A percentile compares a stretch with the other conserved stretches of the same genome.
phyloP scores from a whole-genome alignment of 2,329 filamentous ascomycete genomes.

The Plenodomus tracheiphilus region DNA sequence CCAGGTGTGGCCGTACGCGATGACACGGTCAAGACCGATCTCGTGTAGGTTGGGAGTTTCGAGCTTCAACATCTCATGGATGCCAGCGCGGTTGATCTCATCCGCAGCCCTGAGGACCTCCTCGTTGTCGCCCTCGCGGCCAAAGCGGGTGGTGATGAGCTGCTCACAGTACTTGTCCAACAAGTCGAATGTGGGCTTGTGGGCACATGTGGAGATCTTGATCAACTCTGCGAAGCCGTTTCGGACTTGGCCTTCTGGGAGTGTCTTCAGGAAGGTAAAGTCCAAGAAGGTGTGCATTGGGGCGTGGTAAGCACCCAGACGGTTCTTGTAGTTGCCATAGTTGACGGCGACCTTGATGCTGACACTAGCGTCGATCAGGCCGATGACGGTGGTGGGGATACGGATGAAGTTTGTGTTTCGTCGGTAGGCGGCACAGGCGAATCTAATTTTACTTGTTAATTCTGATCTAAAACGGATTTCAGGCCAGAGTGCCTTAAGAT shows the following conservation, averaged over 20 bases:
- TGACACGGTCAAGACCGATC: constrained; percentile 71
- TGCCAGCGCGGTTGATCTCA: constrained; percentile 69
- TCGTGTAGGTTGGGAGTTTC: constrained; percentile 75
- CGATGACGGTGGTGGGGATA: constrained; percentile 74
- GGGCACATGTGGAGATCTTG: constrained; percentile 74
- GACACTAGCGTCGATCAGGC: constrained; percentile 74
- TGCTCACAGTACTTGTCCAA: constrained; percentile 71
- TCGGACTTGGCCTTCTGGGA: constrained; percentile 69
- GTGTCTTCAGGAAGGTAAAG: constrained; percentile 70
- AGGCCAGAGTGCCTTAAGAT: constrained; percentile 56
- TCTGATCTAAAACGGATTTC: constrained; percentile 19
- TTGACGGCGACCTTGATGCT: constrained; percentile 80
- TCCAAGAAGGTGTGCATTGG: constrained; percentile 74
- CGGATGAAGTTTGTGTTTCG: constrained; percentile 75
- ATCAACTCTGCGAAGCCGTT: constrained; percentile 77
- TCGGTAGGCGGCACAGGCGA: constrained; percentile 70
- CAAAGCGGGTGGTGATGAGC: constrained; percentile 67
- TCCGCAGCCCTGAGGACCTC: constrained; percentile 66
- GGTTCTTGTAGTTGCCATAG: constrained; percentile 76
- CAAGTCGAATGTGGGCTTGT: constrained; percentile 66
- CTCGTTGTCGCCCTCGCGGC: constrained; percentile 60
- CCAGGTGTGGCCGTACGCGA: constrained; percentile 76
- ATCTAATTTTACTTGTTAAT: constrained; percentile 31
- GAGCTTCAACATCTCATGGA: constrained; percentile 72
- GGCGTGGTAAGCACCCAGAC: constrained; percentile 72